Evolutionary conservation across 768 basidiomycete genomes (phyloP).

Genomic region (Tephrocybe sp.): DNA sequence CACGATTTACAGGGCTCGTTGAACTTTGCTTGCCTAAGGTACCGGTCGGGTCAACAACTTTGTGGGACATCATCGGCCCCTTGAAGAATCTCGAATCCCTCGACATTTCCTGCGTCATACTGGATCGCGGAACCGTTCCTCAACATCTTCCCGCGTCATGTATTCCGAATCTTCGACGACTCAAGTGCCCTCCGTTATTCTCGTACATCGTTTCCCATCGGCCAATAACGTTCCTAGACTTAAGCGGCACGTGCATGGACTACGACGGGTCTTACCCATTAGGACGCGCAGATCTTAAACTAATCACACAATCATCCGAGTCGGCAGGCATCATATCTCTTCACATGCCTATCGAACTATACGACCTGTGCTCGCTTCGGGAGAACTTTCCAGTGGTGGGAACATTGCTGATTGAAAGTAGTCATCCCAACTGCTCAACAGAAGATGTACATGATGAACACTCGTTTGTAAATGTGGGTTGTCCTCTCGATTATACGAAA

Average conservation of each 20-base stretch:
- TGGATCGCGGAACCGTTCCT: not conserved
- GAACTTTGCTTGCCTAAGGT: not conserved
- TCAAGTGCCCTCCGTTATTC: slow-evolving; percentile 6
- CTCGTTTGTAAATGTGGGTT: too few species aligned
- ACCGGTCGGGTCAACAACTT: not conserved
- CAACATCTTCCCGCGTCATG: slow-evolving; percentile 5
- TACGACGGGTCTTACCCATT: too few species aligned
- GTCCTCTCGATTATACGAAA: too few species aligned
- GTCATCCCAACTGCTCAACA: not conserved
- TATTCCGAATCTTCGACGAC: slow-evolving; percentile 8
- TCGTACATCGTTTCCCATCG: slow-evolving; percentile 5
- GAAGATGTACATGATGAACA: not conserved
- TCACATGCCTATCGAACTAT: slow-evolving; percentile 7
- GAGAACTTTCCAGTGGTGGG: slow-evolving; percentile 5
- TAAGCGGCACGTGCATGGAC: slow-evolving; percentile 3
- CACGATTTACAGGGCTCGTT: not conserved
- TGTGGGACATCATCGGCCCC: slow-evolving; percentile 7
- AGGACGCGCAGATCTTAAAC: too few species aligned
- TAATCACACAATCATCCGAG: slow-evolving; percentile 3
- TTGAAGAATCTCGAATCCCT: slow-evolving; percentile 8
- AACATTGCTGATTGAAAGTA: not conserved
- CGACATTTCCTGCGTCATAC: not conserved
- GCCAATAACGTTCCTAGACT: slow-evolving; percentile 4
- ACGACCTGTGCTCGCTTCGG: not conserved
- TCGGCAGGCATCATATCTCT: not conserved